These are phyloP conservation scores for Pseudogymnoascus sp. DNA, from an alignment of 2,329 filamentous ascomycete genomes.

Conservation along the genomic window DNA sequence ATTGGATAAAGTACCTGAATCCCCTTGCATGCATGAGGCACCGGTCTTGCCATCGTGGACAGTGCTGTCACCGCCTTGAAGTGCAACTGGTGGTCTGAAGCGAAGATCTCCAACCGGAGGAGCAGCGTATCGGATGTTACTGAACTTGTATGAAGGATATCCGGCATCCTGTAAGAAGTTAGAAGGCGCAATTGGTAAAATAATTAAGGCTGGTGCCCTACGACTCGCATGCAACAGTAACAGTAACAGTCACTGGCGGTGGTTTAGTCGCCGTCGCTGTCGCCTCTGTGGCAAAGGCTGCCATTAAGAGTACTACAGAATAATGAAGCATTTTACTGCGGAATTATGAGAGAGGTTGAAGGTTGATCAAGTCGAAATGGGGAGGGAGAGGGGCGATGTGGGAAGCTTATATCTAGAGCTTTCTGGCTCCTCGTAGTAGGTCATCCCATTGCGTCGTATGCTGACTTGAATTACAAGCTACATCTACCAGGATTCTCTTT, in stretches of 20 bases:
- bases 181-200: background rate
- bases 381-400: background rate
- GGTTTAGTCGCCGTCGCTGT: background rate
- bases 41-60: constrained; percentile 24
- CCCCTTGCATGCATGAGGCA: background rate
- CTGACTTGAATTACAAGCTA: background rate
- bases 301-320: background rate
- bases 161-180: background rate
- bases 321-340: background rate
- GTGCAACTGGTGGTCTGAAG: constrained; percentile 35
- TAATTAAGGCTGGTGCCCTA: background rate
- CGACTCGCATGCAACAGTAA: background rate
- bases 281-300: background rate
- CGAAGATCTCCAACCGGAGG: constrained; percentile 35
- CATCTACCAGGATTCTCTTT: background rate
- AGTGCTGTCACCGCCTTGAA: constrained; percentile 24
- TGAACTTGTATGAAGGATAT: constrained; percentile 30
- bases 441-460: background rate
- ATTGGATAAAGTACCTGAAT: background rate
- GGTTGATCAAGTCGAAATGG: background rate
- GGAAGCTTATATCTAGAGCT: background rate
- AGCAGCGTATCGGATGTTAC: constrained; percentile 37
- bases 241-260: background rate
- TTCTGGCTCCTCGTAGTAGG: background rate
- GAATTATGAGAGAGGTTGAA: background rate